Evolutionary conservation across 1,284 basidiomycete genomes (phyloP), one percentile per base, ranked within the genome.

Genomic region (Psilocybe mexicana): DNA sequence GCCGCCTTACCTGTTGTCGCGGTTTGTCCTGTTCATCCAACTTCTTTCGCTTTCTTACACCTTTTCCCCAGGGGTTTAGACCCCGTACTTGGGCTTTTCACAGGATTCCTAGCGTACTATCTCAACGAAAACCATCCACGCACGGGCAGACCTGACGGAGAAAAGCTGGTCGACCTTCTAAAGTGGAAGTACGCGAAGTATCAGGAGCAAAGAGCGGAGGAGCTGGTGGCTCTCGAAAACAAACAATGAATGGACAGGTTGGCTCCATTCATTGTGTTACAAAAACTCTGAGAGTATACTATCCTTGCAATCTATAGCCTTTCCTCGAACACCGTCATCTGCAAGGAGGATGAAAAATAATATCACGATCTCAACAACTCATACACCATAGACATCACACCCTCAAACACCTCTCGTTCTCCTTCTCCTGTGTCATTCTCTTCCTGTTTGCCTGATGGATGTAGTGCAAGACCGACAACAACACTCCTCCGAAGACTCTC

Each of bases 61-160:
- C 50, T 50, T n/a, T 46, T 46, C 45, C 44, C 54, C 52, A 91
- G 88, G 47, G 69, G 75, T 5, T 65, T 93, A 24, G 92, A 93
- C 72, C 89, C 90, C 14, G 60, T 92, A 26, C 75, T 95, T 18
- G 93, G 91, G 11, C 74, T 93, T 45, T 92, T 93, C 70, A 94
- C 93, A 0, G 91, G 93, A 18, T 72, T 88, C 44, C 76, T 94
- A 44, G 93, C 93, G 1, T 95, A 87, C 72, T 86, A 92, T 70
- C 82, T 96, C 24, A 84, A 91, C 73, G 93, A 95, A 72, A 90
- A 80, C 42, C 88, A 95, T 71, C 93, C 93, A 4, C 85, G 93
- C 51, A 91, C 88, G 1, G 86, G 84, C 8, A 80, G 88, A 12
- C 76, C 83, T 1, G 76, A 79, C n/a, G 86, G 88, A 6, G 80